Base-by-base conservation (phyloP, 768 basidiomycete genomes). In the Pisolithus tinctorius region DNA sequence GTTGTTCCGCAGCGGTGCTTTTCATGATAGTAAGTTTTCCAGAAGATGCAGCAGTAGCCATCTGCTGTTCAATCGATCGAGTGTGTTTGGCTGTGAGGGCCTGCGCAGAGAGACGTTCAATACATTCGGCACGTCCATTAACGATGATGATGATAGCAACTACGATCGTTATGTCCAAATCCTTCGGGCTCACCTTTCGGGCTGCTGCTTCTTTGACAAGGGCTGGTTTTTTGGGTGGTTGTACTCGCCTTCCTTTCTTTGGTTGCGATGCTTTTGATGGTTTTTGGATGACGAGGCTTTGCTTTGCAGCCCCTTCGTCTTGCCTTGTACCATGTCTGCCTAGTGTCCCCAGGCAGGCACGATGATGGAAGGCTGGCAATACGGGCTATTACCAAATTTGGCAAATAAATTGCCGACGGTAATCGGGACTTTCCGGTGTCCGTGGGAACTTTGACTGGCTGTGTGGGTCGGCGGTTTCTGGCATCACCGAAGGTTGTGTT, bases 1-100 rank as follows among this genome's bases (percentile, higher is more conserved):
- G 34, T 4, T 34, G 34, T 34, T 34, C 34, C 34, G 34, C 62
- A 11, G 67, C 73, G 13, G 71, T 67, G 54, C 84, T 80, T 71
- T 88, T 89, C 92, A 97, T 92, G 65, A 97, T 93, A 27, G 90
- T 90, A 55, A 97, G 75, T 66, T 90, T 92, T 37, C 93, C 93
- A 40, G 83, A 75, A 4, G 89, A 92, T 3, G 93, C 93, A 6
- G 92, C 92, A 45, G 82, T 73, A 11, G 91, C 88, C 83, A 93
- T 91, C 69, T 94, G 93, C 49, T 79, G 77, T 66, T 97, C 93
- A 60, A 97, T 93, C 20, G 88, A 89, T 66, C 82, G 84, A 66
- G 88, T 92, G 64, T 96, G 93, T 71, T 93, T 93, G 47, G 91
- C 86, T 53, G 86, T 86, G 56, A 96, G 76, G 61, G 81, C 74